Conservation (phyloP, 352 stramenopile genomes). For the Phytophthora fragariaefolia region DNA sequence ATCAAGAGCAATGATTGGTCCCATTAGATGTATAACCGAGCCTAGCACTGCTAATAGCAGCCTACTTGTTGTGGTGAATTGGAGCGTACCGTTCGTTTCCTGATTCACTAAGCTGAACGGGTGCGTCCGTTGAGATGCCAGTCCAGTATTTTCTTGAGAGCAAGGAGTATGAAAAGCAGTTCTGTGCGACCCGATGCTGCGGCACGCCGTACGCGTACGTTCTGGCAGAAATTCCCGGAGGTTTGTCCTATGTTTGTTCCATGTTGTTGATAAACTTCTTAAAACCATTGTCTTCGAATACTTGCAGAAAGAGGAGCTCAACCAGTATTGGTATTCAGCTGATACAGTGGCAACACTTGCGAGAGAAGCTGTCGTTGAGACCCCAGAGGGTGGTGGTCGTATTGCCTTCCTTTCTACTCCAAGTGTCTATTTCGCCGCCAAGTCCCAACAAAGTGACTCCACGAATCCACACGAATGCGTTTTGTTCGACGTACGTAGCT, state of each 20-base stretch:
- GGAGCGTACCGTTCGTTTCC: no score
- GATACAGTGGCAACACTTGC: conserved; percentile 86
- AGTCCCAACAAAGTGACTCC: conserved; percentile 35
- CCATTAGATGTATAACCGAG: no score
- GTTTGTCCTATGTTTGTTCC: conserved; percentile 34
- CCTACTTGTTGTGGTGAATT: no score
- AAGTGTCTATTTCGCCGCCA: conserved; percentile 93
- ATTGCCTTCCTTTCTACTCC: conserved; percentile 95
- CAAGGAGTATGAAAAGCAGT: conserved; percentile 16
- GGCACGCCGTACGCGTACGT: conserved; percentile 37
- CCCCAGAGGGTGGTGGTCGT: conserved; percentile 29
- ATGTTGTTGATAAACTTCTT: neutral
- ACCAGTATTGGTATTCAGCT: conserved; percentile 96
- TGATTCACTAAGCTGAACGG: no score
- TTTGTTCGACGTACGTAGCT: conserved; percentile 88
- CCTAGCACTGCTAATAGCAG: no score
- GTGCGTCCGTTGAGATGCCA: conserved; percentile 23
- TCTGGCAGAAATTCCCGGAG: conserved; percentile 79
- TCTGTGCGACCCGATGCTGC: conserved; percentile 6
- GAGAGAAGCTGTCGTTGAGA: conserved; percentile 67
- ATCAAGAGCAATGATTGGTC: no score
- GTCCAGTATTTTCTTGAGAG: conserved; percentile 3
- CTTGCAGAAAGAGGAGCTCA: conserved; percentile 92
- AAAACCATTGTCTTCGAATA: neutral
- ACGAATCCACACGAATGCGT: conserved; percentile 54